Base-by-base conservation (phyloP, 2,329 filamentous ascomycete species). In the Parascedosporium putredinis region DNA sequence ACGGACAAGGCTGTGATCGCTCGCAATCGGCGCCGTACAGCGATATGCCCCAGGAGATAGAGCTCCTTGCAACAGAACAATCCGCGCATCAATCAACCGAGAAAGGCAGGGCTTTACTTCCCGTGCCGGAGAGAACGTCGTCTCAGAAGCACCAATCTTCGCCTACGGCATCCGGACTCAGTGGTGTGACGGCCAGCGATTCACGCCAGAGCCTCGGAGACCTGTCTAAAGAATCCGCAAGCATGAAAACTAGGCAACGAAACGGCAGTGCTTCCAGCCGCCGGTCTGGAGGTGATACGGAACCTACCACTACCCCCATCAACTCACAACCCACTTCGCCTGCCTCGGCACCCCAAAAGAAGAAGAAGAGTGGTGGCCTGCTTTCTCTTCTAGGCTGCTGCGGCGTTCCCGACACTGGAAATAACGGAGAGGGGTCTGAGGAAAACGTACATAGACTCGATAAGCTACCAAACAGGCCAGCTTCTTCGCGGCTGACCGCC, bases 221-320 rank as follows among this genome's bases (percentile, higher is more conserved):
- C 52, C 73, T 75, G 56, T 86, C 83, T 45, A 84, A 79, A 64
- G 79, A 78, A 57, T 83, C 79, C 67, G 70, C 73, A 56, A 86
- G 81, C 66, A 79, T 83, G 58, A 67, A 79, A 50, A 80, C 75
- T 54, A 72, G 76, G 56, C 75, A 77, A 59, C 73, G 79, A 59
- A 84, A 84, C 67, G 79, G 79, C 58, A 87, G 82, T 66, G 74
- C 78, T 54, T 79, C 78, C 57, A 86, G 81, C 67, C 81, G 79
- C 66, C 72, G 75, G 60, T 78, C 76, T 54, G 73, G 72, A 59
- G 69, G 70, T 58, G 74, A 71, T 60, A 76, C 72, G 56, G 73
- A 74, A 55, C 72, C 72, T 49, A 71, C 69, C 42, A 72, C 69
- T 57, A 73, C 72, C 4, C 64, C 71, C 29, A 69, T 65, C 54